Conservation (phyloP, 495 filamentous ascomycete species). For the Cercophora scortea region DNA sequence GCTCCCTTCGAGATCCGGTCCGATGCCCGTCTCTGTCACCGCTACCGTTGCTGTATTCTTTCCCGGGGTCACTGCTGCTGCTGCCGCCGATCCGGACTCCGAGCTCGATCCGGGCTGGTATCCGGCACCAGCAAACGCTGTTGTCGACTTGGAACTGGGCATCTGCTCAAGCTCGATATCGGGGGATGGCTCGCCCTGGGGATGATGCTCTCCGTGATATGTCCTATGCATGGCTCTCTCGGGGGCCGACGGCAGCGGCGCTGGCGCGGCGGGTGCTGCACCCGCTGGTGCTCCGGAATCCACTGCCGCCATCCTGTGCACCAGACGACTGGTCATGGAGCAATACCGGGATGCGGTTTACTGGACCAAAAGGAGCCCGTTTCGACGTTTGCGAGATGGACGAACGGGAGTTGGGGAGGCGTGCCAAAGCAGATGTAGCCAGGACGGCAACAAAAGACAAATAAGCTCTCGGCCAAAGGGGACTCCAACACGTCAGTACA, state of each 20-base stretch:
- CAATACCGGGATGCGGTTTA: too few relatives aligned
- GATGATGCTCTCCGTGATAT: constrained; percentile 27
- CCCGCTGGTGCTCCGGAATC: too few relatives aligned
- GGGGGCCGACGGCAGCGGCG: constrained; percentile 17
- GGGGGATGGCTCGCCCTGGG: constrained; percentile 17
- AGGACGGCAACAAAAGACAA: too few relatives aligned
- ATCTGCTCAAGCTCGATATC: constrained; percentile 31
- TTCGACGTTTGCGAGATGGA: too few relatives aligned
- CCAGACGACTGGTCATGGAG: too few relatives aligned
- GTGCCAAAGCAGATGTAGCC: too few relatives aligned
- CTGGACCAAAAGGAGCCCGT: too few relatives aligned
- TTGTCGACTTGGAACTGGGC: not conserved
- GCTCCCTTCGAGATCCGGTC: constrained; percentile 21
- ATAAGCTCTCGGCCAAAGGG: too few relatives aligned
- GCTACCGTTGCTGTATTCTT: not conserved
- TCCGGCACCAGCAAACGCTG: constrained; percentile 5
- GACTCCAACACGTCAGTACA: too few relatives aligned
- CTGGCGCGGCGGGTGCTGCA: not conserved
- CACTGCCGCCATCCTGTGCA: too few relatives aligned
- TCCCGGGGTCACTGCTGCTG: not conserved
- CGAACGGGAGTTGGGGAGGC: too few relatives aligned
- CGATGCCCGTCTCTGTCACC: constrained; percentile 18
- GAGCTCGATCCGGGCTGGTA: constrained; percentile 18
- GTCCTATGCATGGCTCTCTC: constrained; percentile 26
- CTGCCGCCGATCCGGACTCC: constrained; percentile 3